Evolutionary conservation across 108 stramenopile species (phyloP), one percentile per base, ranked within the genome.

Genomic region (Phaeodactylum tricornutum): DNA sequence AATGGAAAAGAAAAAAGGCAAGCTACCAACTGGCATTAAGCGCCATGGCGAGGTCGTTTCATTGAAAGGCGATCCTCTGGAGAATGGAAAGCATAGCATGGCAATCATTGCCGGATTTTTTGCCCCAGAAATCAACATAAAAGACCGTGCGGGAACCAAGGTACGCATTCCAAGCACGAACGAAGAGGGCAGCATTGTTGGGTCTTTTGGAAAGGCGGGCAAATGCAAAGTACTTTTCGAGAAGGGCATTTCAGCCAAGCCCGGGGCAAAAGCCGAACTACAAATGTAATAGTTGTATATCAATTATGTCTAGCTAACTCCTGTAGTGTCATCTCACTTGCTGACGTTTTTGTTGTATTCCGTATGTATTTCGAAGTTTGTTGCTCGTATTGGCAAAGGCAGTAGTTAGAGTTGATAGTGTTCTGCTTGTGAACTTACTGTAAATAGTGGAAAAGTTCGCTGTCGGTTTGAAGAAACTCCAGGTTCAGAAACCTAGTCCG

Each of bases 161-260:
- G 77, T 93, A 0, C 42, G 63, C 30, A 61, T 74, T 21, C 40
- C 67, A 1, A 62, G 57, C 28, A 86, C 77, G 11, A 67, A 71
- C 17, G 87, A 87, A 46, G 72, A 61, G 57, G 95, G 93, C 15
- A 25, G 19, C 5, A 56, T 96, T 31, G 39, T 56, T 20, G 93
- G 87, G 12, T 68, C 95, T 0, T 96, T 96, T 56, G 95, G 92
- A 1, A 96, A 96, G 58, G 84, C 89, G 55, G 95, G 95, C 16
- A 96, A 96, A 54, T 94, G 91, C 66, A 96, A 94, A 47, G 95
- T 96, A 12, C 47, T 47, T 3, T 92, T 94, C 47, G 57, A 66
- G 33, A 40, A 69, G n/a, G 90, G 90, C 5, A 66, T 86, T 23
- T 78, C 80, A 19, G 71, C 73, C n/a, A 54, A 68, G 20, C 32